Conservation (phyloP, 345 rosid species). For the Carallia brachiata region DNA sequence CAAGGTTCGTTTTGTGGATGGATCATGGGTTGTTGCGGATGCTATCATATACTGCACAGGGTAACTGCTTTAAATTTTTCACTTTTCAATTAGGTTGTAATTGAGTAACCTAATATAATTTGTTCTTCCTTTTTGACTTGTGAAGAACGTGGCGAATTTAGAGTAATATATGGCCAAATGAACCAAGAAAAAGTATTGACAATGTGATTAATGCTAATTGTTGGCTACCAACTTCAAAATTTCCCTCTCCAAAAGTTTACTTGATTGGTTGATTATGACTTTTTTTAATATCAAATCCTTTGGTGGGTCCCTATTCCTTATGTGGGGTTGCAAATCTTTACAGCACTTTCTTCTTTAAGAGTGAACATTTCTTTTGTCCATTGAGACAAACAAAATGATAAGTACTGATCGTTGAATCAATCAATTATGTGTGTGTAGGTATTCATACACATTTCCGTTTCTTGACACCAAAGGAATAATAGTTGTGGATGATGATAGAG, state of each 20-base stretch:
- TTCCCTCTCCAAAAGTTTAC: constrained; percentile 1
- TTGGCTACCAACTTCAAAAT: too few relatives aligned
- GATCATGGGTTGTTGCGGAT: constrained; percentile 60
- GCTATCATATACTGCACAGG: constrained; percentile 88
- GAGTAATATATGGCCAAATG: not conserved
- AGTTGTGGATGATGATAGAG: constrained; percentile 84
- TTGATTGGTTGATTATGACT: constrained; percentile 26
- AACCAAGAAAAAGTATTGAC: not conserved
- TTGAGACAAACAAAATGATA: not conserved
- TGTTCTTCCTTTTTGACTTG: too few relatives aligned
- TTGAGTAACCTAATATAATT: too few relatives aligned
- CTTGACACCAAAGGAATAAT: constrained; percentile 96
- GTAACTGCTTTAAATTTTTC: constrained; percentile 33
- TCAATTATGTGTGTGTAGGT: constrained; percentile 43
- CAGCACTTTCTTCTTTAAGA: not conserved
- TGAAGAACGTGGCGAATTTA: too few relatives aligned
- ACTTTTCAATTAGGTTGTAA: too few relatives aligned
- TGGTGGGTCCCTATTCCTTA: constrained; percentile 11
- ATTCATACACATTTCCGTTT: constrained; percentile 80
- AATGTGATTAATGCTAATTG: not conserved
- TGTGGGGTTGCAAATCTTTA: constrained; percentile 12
- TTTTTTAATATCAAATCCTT: not conserved
- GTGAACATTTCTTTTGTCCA: not conserved
- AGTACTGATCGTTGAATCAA: not conserved
- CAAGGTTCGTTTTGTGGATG: constrained; percentile 54